These are phyloP conservation scores for Yamadazyma blattariae DNA, from an alignment of 1,139 yeast species.

Conservation along the genomic window DNA sequence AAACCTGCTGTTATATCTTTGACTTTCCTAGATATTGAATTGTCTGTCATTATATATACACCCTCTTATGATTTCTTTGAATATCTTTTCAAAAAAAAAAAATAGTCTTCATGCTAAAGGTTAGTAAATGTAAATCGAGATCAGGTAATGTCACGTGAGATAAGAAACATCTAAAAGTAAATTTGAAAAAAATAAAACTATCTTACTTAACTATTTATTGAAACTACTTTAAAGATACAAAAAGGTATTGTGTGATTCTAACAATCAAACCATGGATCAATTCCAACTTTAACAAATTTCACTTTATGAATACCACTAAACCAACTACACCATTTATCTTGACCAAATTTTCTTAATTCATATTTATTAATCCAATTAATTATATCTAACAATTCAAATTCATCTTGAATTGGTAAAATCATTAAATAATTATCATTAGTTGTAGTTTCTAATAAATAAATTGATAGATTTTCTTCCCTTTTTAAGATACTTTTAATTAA, in stretches of 20 bases:
- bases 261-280: slow-evolving; percentile 7
- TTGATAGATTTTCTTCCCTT: slow-evolving; percentile 6
- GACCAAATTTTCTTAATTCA: slow-evolving; percentile 7
- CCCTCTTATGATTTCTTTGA: not conserved
- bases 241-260: too few relatives aligned
- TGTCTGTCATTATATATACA: slow-evolving; percentile 31
- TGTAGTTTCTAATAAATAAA: slow-evolving; percentile 8
- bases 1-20: slow-evolving; percentile 59
- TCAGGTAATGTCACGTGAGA: too few relatives aligned
- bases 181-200: too few relatives aligned
- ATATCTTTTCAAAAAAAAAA: not conserved
- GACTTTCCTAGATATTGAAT: slow-evolving; percentile 51
- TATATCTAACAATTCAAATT: slow-evolving; percentile 4
- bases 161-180: too few relatives aligned
- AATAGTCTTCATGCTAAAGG: too few relatives aligned
- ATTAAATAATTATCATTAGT: slow-evolving; percentile 7
- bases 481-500: slow-evolving; percentile 10
- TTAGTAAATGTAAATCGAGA: too few relatives aligned
- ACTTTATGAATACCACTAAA: slow-evolving; percentile 3
- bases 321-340: slow-evolving; percentile 11
- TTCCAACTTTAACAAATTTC: slow-evolving; percentile 10
- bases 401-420: slow-evolving; percentile 8
- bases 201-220: too few relatives aligned
- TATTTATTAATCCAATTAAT: slow-evolving; percentile 11
- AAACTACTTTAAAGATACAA: too few relatives aligned